Conservation (phyloP, 2,329 filamentous ascomycete genomes). For the Colletotrichum cereale region DNA sequence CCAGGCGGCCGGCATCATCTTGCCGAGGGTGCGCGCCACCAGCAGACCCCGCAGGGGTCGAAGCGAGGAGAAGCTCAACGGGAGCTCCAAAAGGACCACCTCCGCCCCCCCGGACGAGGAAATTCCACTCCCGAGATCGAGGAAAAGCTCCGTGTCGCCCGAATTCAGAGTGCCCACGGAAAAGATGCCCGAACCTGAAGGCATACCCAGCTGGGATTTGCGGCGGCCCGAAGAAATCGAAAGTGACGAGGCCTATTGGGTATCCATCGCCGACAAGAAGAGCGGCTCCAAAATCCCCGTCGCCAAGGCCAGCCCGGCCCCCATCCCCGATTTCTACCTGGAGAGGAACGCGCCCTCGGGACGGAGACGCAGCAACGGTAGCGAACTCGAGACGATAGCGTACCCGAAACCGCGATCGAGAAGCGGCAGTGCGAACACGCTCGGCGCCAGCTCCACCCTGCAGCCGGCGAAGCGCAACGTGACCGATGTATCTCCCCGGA, state of each 20-base stretch:
- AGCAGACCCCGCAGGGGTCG: conserved; percentile 62
- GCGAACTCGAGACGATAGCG: conserved; percentile 67
- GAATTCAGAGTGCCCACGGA: conserved; percentile 54
- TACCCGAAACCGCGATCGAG: conserved; percentile 75
- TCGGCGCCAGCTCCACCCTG: conserved; percentile 51
- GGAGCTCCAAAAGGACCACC: conserved; percentile 48
- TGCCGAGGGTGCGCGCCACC: conserved; percentile 66
- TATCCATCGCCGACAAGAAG: conserved; percentile 65
- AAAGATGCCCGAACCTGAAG: conserved; percentile 55
- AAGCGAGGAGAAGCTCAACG: conserved; percentile 51
- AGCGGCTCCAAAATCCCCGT: conserved; percentile 82
- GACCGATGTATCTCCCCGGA: conserved; percentile 68
- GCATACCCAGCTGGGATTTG: conserved; percentile 78
- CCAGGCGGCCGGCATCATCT: conserved; percentile 79
- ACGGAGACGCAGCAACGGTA: conserved; percentile 70
- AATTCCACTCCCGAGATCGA: conserved; percentile 42
- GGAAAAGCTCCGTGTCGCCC: conserved; percentile 60
- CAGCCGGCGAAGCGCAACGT: conserved; percentile 55
- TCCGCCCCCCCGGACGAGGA: conserved; percentile 34
- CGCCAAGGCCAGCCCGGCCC: conserved; percentile 81
- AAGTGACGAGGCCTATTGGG: conserved; percentile 64
- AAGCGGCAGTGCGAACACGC: conserved; percentile 74
- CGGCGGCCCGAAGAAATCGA: conserved; percentile 82
- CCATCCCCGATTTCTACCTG: conserved; percentile 77
- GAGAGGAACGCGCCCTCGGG: conserved; percentile 79